Conservation (phyloP, 1,139 yeast species). For the Pichia sp. region DNA sequence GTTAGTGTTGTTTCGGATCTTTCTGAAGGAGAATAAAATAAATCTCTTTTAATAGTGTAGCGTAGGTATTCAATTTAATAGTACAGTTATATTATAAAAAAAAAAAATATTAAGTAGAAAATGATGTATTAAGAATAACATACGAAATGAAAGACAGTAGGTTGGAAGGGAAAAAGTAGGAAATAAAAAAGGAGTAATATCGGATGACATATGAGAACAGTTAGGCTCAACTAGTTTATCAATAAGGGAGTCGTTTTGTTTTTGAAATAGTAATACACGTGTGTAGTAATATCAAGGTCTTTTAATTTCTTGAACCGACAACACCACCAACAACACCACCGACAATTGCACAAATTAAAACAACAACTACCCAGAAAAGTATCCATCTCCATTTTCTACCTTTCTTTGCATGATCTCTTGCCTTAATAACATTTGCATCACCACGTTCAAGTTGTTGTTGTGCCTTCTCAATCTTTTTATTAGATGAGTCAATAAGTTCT, state of each 20-base stretch:
- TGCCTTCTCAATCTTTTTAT: slow-evolving; percentile 73
- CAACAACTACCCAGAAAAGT: slow-evolving; percentile 62
- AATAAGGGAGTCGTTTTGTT: too few relatives aligned
- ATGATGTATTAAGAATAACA: background rate
- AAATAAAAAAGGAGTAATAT: too few relatives aligned
- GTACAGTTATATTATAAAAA: background rate
- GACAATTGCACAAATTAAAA: slow-evolving; percentile 58
- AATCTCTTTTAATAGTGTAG: background rate
- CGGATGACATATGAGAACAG: too few relatives aligned
- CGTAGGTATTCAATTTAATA: background rate
- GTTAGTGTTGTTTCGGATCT: background rate
- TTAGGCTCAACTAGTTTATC: too few relatives aligned
- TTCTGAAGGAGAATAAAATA: slow-evolving; percentile 2
- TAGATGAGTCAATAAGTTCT: slow-evolving; percentile 75
- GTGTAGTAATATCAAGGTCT: too few relatives aligned
- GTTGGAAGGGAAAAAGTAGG: too few relatives aligned
- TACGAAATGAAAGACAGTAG: too few relatives aligned
- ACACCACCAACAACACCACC: slow-evolving; percentile 53
- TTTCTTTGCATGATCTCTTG: slow-evolving; percentile 79
- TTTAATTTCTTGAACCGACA: slow-evolving; percentile 27
- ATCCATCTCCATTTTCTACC: slow-evolving; percentile 91
- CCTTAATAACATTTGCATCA: slow-evolving; percentile 88
- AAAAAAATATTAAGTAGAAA: background rate
- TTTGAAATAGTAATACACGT: too few relatives aligned
- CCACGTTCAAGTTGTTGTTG: slow-evolving; percentile 92